Evolutionary conservation across 352 stramenopile genomes (phyloP), one percentile per base, ranked within the genome.

Genomic region (Pythium phragmitis): DNA sequence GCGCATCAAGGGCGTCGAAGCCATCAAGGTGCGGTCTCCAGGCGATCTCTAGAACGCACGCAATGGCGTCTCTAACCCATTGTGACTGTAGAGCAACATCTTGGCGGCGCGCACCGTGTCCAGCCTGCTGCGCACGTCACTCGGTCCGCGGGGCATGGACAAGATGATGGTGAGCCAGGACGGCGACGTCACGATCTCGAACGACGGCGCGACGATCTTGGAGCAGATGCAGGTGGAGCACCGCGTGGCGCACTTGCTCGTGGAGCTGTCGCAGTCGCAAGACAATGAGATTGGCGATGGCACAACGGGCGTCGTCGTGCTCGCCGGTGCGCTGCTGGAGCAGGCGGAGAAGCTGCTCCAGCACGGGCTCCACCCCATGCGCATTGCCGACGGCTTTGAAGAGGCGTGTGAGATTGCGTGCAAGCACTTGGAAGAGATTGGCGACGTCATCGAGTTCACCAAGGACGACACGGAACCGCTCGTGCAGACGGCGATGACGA

Each of bases 211-310:
- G 42, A 99, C 98, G 39, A 99, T 99, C 74, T 85, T 99, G 52
- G 86, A 98, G 68, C 96, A 99, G 74, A 99, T 99, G 97, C 89
- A 99, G 49, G 97, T 99, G 23, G 91, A 99, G 78, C 97, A 99
- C 80, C 93, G 97, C 63, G 97, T 99, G 30, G 97, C 97, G 17
- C 96, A 98, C 69, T 76, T 99, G 68, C 89, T 99, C 56, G 98
- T 99, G 48, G 97, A 99, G 84, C 83, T 99, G 17, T 98, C 92
- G 36, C 88, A 98, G 72, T 99, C 95, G 37, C 98, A 99, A 84
- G 98, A 99, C 82, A 96, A 99, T 64, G 97, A 99, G 87, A 99
- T 99, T 70, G 98, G 98, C 39, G 98, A 99, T 73, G 98, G 98
- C 49, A 99, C 98, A n/a, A 99, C 98, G 0, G 97, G 97, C 34